Base-by-base conservation (phyloP, 1,139 yeast genomes). In the Suzukiozyma palmioleophila region DNA sequence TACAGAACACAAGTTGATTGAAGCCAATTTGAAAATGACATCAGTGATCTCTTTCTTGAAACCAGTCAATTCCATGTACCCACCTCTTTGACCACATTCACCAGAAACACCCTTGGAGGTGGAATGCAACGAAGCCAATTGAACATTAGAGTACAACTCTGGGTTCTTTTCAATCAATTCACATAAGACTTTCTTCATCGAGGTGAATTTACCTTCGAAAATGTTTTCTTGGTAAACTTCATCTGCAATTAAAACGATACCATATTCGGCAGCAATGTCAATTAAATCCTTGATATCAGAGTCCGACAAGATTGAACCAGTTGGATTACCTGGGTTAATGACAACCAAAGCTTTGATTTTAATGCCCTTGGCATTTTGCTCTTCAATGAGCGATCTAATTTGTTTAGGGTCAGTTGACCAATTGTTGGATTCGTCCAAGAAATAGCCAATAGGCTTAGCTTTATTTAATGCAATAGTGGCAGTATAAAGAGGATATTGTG, bases 11-110 rank as follows among this genome's bases (percentile, higher is more conserved):
- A 92, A 72, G 34, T 92, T 83, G 51, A 92, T 88, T 13, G 95
- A 84, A 16, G 95, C 95, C 52, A 92, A 71, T 64, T 92, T 92
- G 63, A 85, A 73, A 39, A 92, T 72, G 39, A 85, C 73, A 32
- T 79, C 84, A 51, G 73, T 69, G 13, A 90, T 83, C 36, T 84
- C 90, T 3, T 71, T 70, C 21, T 75, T 67, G 62, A 92, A 86
- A 1, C 96, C 96, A 12, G 82, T 77, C 11, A 90, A 67, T 64
- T 92, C 98, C 95, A 92, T 86, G 70, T 90, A 94, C 3, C 99
- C 98, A 54, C 97, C 98, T 64, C 98, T 82, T 68, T 92, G 98
- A 43, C 98, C 98, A 73, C 98, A 92, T 66, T 92, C 98, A 43
- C 98, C 99, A 51, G 89, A 78, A 54, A 89, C 87, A 59, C 98